phyloP scores from a whole-genome alignment of 2,329 filamentous ascomycete species.

The Calonectria pauciramosa region DNA sequence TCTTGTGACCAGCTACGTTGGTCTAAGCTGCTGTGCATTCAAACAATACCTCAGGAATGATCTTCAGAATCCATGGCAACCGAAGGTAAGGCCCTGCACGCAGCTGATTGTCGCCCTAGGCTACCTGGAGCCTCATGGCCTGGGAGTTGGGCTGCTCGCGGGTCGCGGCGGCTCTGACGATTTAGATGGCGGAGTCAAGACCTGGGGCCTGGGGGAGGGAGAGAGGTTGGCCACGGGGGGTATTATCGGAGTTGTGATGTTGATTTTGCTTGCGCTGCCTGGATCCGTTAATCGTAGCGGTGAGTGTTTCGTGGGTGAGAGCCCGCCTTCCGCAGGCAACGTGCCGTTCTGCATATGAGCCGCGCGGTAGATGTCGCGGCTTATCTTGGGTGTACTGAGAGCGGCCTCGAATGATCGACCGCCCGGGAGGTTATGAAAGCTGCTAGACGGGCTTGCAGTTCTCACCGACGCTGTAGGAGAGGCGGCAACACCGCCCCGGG shows the following conservation, averaged over 20 bases:
- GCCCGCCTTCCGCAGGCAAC: constrained; percentile 59
- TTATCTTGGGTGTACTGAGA: constrained; percentile 46
- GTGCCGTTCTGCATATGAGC: constrained; percentile 49
- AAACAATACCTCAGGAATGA: constrained; percentile 4
- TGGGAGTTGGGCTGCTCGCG: constrained; percentile 29
- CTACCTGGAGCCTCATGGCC: constrained; percentile 4
- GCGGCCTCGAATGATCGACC: constrained; percentile 42
- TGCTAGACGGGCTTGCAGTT: constrained; percentile 42
- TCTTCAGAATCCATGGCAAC: constrained; percentile 8
- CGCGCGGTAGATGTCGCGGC: constrained; percentile 45
- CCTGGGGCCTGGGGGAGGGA: constrained; percentile 69
- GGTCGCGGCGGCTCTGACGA: constrained; percentile 45
- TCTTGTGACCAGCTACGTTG: constrained; percentile 12
- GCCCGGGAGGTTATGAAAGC: constrained; percentile 41
- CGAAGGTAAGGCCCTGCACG: not conserved
- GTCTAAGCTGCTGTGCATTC: constrained; percentile 9
- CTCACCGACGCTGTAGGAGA: constrained; percentile 40
- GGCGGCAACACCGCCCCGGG: constrained; percentile 19
- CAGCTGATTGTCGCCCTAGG: too few species aligned
- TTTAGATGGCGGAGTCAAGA: constrained; percentile 73
- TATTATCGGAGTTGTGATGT: constrained; percentile 60
- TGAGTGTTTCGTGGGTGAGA: constrained; percentile 68
- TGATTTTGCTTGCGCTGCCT: constrained; percentile 45
- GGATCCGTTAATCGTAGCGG: constrained; percentile 55
- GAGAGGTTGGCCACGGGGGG: constrained; percentile 71